Percentiles rank a stretch among this genome's conserved stretches.
Conservation (phyloP, 2,329 filamentous ascomycete species). For the Phaeosphaeria sp. region DNA sequence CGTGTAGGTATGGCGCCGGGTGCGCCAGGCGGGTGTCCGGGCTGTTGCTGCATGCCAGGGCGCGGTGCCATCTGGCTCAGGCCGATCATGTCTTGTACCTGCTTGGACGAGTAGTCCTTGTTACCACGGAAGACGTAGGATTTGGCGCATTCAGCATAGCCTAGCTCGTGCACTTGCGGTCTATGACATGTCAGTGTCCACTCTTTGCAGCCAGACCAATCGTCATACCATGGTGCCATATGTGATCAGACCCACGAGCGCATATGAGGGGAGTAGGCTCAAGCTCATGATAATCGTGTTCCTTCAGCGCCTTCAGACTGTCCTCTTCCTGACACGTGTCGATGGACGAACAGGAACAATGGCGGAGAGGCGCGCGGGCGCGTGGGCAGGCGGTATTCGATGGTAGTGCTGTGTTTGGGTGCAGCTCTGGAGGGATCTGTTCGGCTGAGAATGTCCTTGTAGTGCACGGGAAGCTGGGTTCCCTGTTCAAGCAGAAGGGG, state of each 20-base stretch:
- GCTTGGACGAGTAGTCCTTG: slow-evolving; percentile 98
- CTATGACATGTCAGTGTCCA: slow-evolving; percentile 52
- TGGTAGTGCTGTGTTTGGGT: slow-evolving; percentile 84
- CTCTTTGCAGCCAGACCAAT: neutral
- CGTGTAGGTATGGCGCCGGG: slow-evolving; percentile 82
- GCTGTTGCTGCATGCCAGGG: slow-evolving; percentile 71
- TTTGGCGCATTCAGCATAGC: slow-evolving; percentile 97
- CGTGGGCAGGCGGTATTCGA: slow-evolving; percentile 81
- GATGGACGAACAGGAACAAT: slow-evolving; percentile 86
- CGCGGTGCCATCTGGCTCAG: slow-evolving; percentile 75
- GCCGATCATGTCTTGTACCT: slow-evolving; percentile 99
- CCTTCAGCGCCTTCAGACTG: slow-evolving; percentile 80
- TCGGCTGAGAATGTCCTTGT: slow-evolving; percentile 88
- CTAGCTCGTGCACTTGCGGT: slow-evolving; percentile 97
- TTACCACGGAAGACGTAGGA: slow-evolving; percentile 97
- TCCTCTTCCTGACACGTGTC: slow-evolving; percentile 90
- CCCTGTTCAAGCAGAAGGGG: slow-evolving; percentile 84
- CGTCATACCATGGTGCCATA: slow-evolving; percentile 84
- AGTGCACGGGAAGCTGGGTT: slow-evolving; percentile 82
- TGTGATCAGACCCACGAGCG: slow-evolving; percentile 82
- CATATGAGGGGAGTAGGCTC: slow-evolving; percentile 80
- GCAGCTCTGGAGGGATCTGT: slow-evolving; percentile 82
- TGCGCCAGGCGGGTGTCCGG: slow-evolving; percentile 71
- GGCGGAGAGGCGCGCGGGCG: slow-evolving; percentile 86
- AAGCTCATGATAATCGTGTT: slow-evolving; percentile 87